Evolutionary conservation across 2,329 filamentous ascomycete species (phyloP).

Genomic region (Xylariales sp.): DNA sequence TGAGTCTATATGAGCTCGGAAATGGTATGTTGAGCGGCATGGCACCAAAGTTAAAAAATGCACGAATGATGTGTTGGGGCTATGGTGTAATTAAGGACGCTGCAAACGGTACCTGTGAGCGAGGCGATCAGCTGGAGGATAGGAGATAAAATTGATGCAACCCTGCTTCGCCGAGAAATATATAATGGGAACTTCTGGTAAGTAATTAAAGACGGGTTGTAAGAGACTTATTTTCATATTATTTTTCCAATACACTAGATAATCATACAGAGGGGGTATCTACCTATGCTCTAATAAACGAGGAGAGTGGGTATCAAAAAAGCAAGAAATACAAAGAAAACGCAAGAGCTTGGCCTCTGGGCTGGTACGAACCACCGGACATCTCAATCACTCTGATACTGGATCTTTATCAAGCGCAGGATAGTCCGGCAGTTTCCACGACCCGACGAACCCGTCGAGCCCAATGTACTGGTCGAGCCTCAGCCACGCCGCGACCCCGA

Average conservation of each 20-base stretch:
- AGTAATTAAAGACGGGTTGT: too few species aligned
- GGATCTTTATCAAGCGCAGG: slow-evolving; percentile 31
- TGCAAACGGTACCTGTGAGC: too few species aligned
- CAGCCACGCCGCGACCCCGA: slow-evolving; percentile 33
- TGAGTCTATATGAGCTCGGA: too few species aligned
- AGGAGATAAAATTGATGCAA: too few species aligned
- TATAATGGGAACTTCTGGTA: too few species aligned
- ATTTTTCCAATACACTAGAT: background rate
- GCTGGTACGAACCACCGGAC: background rate
- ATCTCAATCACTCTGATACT: background rate
- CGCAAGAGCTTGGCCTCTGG: background rate
- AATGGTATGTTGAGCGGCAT: too few species aligned
- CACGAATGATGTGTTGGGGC: too few species aligned
- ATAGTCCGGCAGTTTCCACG: slow-evolving; percentile 43
- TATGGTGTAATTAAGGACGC: too few species aligned
- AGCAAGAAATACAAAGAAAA: background rate
- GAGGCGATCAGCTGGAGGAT: too few species aligned
- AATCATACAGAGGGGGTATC: background rate
- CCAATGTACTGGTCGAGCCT: slow-evolving; percentile 39
- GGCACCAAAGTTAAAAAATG: too few species aligned
- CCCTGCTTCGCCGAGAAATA: too few species aligned
- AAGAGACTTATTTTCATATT: too few species aligned
- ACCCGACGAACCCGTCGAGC: slow-evolving; percentile 30
- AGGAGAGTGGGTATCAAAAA: background rate
- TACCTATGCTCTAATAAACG: background rate